Evolutionary conservation across 2,329 filamentous ascomycete species (phyloP).

Genomic region (Biscogniauxia mediterranea): DNA sequence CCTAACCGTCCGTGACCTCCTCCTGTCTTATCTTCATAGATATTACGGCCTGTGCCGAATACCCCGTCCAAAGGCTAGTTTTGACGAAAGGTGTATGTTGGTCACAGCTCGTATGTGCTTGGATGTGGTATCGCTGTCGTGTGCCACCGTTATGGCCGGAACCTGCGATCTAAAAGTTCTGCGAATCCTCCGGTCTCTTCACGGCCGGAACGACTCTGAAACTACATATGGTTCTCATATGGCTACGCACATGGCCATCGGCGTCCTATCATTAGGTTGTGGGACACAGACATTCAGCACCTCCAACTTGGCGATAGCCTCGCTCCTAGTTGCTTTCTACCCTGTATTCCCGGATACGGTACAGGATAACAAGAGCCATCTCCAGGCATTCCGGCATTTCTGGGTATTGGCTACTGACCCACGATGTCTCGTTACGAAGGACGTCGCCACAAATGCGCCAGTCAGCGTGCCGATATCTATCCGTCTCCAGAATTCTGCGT

Average conservation of each 20-base stretch:
- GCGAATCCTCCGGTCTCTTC: constrained; percentile 79
- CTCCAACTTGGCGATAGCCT: constrained; percentile 80
- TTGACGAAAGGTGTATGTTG: constrained; percentile 81
- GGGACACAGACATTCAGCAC: constrained; percentile 91
- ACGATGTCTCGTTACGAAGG: constrained; percentile 82
- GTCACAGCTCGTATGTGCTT: constrained; percentile 88
- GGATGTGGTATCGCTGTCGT: constrained; percentile 78
- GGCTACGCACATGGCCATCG: constrained; percentile 87
- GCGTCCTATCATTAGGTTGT: constrained; percentile 85
- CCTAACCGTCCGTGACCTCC: constrained; percentile 69
- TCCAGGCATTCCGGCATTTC: constrained; percentile 95
- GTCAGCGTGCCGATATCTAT: constrained; percentile 72
- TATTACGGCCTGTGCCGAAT: constrained; percentile 72
- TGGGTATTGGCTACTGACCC: constrained; percentile 94
- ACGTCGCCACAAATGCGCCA: constrained; percentile 79
- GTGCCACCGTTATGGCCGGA: constrained; percentile 90
- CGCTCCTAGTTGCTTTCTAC: constrained; percentile 88
- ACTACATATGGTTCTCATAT: constrained; percentile 93
- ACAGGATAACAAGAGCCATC: constrained; percentile 89
- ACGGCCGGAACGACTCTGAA: constrained; percentile 79
- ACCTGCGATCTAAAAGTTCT: constrained; percentile 87
- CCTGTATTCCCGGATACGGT: constrained; percentile 86
- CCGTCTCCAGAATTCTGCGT: constrained; percentile 45
- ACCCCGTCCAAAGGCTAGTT: constrained; percentile 44
- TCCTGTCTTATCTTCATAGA: constrained; percentile 82